Evolutionary conservation across 805 yeast genomes (phyloP).

Genomic region (Saccharomyces mikatae): DNA sequence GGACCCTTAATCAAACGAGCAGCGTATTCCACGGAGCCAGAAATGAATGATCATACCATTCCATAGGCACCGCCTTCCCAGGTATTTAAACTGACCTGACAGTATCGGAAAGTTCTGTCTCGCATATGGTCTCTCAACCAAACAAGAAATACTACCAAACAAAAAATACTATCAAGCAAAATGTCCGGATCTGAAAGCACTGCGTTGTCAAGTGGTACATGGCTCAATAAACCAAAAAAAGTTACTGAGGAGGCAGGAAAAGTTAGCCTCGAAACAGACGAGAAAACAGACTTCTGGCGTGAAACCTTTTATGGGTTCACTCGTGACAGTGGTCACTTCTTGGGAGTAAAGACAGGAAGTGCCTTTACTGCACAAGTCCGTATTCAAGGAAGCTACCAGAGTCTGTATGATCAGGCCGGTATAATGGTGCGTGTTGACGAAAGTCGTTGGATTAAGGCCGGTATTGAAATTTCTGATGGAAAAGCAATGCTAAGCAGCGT

Average conservation of each 20-base stretch:
- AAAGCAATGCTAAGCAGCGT: constrained; percentile 6
- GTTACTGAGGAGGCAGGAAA: background rate
- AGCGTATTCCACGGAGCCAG: no score
- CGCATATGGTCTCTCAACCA: no score
- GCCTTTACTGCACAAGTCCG: constrained; percentile 3
- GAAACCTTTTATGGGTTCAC: constrained; percentile 3
- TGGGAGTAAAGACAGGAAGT: constrained; percentile 1
- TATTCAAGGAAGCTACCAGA: constrained; percentile 1
- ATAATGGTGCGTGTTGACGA: constrained; percentile 3
- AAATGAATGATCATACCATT: no score
- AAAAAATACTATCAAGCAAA: no score
- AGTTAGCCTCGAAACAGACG: background rate
- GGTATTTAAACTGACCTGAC: background rate
- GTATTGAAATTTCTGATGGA: constrained; percentile 4
- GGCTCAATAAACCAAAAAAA: background rate
- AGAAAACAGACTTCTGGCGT: constrained; percentile 1
- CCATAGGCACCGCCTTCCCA: background rate
- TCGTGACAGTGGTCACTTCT: constrained; percentile 3
- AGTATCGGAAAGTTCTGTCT: no score
- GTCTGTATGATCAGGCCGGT: constrained; percentile 4
- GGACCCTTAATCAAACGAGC: no score
- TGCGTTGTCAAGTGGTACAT: background rate
- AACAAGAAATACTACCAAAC: background rate
- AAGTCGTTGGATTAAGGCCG: constrained; percentile 3
- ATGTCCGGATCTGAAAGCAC: background rate